phyloP scores from a whole-genome alignment of 2,329 filamentous ascomycete species.

The Alternaria sp. region DNA sequence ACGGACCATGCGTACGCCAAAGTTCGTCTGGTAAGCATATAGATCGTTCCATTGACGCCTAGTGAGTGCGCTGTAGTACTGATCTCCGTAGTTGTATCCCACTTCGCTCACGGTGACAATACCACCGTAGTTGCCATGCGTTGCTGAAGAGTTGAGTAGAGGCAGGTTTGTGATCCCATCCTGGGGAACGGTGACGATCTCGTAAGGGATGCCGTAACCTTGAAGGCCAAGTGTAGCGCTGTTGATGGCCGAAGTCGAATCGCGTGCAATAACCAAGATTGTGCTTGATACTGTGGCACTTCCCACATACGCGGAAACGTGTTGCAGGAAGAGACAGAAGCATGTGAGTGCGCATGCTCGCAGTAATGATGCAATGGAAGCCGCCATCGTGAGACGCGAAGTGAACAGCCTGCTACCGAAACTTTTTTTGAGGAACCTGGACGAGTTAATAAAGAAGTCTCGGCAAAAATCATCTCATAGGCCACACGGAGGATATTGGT shows the following conservation, averaged over 20 bases:
- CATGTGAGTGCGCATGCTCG: constrained; percentile 32
- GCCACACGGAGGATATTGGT: constrained; percentile 25
- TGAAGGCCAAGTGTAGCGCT: constrained; percentile 63
- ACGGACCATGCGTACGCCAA: constrained; percentile 67
- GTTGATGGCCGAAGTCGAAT: constrained; percentile 56
- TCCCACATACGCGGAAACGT: constrained; percentile 28
- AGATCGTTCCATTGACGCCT: constrained; percentile 62
- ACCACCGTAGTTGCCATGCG: constrained; percentile 64
- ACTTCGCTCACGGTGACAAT: constrained; percentile 63
- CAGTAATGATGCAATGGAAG: constrained; percentile 29
- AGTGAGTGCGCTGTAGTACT: constrained; percentile 62
- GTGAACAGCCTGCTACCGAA: constrained; percentile 25
- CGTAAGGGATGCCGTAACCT: constrained; percentile 66
- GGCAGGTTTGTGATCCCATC: constrained; percentile 58
- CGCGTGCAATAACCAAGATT: constrained; percentile 63
- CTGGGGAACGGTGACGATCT: constrained; percentile 62
- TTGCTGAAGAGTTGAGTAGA: constrained; percentile 56
- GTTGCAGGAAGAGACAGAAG: constrained; percentile 24
- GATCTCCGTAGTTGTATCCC: constrained; percentile 59
- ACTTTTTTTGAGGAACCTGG: constrained; percentile 28
- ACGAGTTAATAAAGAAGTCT: constrained; percentile 41
- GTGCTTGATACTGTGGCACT: constrained; percentile 50
- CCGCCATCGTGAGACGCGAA: constrained; percentile 31
- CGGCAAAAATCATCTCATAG: constrained; percentile 38
- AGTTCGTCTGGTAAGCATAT: constrained; percentile 64